phyloP scores from a whole-genome alignment of 768 basidiomycete genomes.

The Tulasnella sp. region DNA sequence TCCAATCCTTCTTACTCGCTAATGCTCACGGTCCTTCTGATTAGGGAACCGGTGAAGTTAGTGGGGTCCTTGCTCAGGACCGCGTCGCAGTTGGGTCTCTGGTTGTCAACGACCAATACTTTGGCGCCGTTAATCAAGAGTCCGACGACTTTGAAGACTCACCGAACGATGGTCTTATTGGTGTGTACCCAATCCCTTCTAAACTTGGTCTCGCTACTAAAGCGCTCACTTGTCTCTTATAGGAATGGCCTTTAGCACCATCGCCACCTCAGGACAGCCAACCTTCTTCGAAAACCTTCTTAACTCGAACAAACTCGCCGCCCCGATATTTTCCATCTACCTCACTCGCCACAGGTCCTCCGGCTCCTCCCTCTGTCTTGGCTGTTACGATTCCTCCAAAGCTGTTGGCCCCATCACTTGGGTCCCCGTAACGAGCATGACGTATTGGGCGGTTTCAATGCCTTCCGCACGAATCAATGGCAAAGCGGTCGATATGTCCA shows the following conservation, averaged over 20 bases:
- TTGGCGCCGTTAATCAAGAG: slow-evolving; percentile 50
- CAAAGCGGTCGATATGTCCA: slow-evolving; percentile 12
- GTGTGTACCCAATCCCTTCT: neutral
- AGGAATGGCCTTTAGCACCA: slow-evolving; percentile 59
- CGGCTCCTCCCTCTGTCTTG: slow-evolving; percentile 53
- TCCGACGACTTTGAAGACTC: slow-evolving; percentile 49
- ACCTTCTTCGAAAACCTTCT: slow-evolving; percentile 68
- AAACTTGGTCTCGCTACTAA: neutral
- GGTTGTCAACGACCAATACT: slow-evolving; percentile 46
- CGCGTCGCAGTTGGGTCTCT: slow-evolving; percentile 48
- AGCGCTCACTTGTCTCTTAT: neutral
- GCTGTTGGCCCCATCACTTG: slow-evolving; percentile 40
- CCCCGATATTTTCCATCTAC: slow-evolving; percentile 57
- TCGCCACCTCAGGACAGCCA: slow-evolving; percentile 44
- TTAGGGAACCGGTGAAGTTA: slow-evolving; percentile 52
- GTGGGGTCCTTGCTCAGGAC: slow-evolving; percentile 50
- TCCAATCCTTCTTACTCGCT: neutral
- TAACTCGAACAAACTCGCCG: slow-evolving; percentile 38
- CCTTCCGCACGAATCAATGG: slow-evolving; percentile 43
- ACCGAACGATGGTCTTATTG: slow-evolving; percentile 54
- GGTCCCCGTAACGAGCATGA: slow-evolving; percentile 42
- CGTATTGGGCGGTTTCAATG: slow-evolving; percentile 59
- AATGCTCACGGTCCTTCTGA: neutral
- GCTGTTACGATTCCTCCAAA: slow-evolving; percentile 43
- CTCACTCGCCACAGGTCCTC: slow-evolving; percentile 41